Base-by-base conservation (phyloP, 306 rosid species). In the Vigna unguiculata region DNA sequence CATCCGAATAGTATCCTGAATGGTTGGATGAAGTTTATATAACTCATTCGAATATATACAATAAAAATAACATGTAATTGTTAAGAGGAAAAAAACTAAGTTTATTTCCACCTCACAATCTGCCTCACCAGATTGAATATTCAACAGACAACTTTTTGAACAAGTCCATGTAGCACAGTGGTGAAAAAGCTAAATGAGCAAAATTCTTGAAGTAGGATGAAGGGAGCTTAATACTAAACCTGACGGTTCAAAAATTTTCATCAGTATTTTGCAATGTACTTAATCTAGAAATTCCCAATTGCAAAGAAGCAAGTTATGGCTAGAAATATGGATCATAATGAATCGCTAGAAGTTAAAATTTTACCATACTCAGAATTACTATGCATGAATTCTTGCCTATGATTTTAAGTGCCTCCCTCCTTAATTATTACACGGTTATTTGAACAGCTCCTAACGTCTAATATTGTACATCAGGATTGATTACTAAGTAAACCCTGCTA, bases 371-470 rank as follows among this genome's bases (percentile, higher is more conserved):
- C 20, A 24, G 58, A 30, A 24, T 66, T 15, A 45, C n/a, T 40
- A 10, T 25, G 36, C 22, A 30, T 49, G n/a, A 73, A 71, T 63
- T 20, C 68, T 7, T 28, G n/a, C 19, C 68, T 48, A 22, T 67
- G 53, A 20, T 62, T 48, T 13, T 34, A 71, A 65, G 19, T 22
- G 25, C 78, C 65, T 72, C 60, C 78, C 58, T 72, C 60, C 72
- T 78, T 71, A 64, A 71, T 36, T 38, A 64, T 28, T 9, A 57
- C 38, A 66, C 24, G 62, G 30, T 85, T 71, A 16, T 82, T 76
- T 81, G 68, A 14, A 73, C 48, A 63, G 38, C 63, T 78, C 52
- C 77, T 81, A 69, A 61, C 19, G 69, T 46, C 64, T 51, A 64
- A 25, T 76, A 64, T 68, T 54, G 55, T 84, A 73, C 28, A 78